These are phyloP conservation scores for Drechslerella dactyloides DNA, from an alignment of 2,329 filamentous ascomycete species.

Conservation along the genomic window DNA sequence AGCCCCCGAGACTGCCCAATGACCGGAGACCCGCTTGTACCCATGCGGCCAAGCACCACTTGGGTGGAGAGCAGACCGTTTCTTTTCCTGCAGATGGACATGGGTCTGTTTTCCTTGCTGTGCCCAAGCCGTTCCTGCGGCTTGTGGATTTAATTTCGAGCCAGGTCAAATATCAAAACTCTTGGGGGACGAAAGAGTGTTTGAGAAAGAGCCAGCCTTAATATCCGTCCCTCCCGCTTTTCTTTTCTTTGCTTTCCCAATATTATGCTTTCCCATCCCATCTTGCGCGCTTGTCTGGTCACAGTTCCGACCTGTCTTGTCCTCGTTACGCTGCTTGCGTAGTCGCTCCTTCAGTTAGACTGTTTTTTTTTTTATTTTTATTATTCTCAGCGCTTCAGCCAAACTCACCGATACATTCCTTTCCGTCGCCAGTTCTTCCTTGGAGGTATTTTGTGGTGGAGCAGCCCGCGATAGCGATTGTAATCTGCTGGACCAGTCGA, in stretches of 20 bases:
- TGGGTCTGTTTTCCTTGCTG: conserved; percentile 39
- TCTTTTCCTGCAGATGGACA: conserved; percentile 50
- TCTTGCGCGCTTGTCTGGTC: conserved; percentile 23
- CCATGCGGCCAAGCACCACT: conserved; percentile 40
- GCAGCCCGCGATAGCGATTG: neutral
- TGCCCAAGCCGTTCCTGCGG: conserved; percentile 50
- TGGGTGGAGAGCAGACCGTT: conserved; percentile 48
- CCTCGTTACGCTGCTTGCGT: conserved; percentile 32
- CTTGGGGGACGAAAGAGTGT: conserved; percentile 42
- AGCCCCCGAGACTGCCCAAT: too few relatives aligned
- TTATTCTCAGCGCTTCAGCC: conserved; percentile 18
- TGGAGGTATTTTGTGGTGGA: conserved; percentile 9
- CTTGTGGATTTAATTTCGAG: conserved; percentile 51
- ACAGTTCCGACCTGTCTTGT: conserved; percentile 32
- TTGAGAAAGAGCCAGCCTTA: conserved; percentile 49
- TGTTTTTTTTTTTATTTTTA: conserved; percentile 15
- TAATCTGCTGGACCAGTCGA: neutral
- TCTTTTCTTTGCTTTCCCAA: conserved; percentile 32
- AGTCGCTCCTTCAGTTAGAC: conserved; percentile 40
- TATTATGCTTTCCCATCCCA: conserved; percentile 22
- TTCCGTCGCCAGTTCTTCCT: conserved; percentile 15
- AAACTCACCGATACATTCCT: conserved; percentile 44
- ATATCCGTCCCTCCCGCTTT: conserved; percentile 48
- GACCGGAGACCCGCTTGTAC: conserved; percentile 29
- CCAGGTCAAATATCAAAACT: conserved; percentile 48